Conservation (phyloP, 176 grass and related monocot species). For the Aegilops sharonensis region DNA sequence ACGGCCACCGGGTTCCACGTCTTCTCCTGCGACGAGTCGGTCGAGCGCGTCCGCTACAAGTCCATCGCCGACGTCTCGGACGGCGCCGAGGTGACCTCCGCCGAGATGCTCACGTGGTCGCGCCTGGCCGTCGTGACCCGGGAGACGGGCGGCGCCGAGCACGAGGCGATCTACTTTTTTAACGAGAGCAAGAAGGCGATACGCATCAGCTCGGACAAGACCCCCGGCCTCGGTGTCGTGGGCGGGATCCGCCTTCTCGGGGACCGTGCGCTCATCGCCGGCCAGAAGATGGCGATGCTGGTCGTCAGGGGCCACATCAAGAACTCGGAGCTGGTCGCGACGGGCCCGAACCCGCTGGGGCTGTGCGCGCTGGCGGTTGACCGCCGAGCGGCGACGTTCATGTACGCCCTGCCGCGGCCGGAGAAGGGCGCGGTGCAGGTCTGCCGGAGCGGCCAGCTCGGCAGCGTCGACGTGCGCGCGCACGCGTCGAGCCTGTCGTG, state of each 20-base stretch:
- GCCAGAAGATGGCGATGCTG: constrained; percentile 34
- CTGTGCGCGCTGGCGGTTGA: constrained; percentile 52
- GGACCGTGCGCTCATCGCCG: constrained; percentile 40
- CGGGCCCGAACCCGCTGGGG: constrained; percentile 59
- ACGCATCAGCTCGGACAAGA: background rate
- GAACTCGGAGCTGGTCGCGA: constrained; percentile 33
- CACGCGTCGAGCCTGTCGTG: constrained; percentile 47
- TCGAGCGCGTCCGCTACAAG: constrained; percentile 31
- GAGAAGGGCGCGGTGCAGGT: constrained; percentile 60
- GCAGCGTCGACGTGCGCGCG: constrained; percentile 39
- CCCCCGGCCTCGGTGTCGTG: constrained; percentile 11
- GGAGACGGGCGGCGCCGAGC: background rate
- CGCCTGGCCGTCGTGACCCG: constrained; percentile 16
- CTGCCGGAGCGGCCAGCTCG: background rate
- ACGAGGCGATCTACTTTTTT: background rate
- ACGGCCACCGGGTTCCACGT: too few relatives aligned
- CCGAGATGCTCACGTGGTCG: constrained; percentile 16
- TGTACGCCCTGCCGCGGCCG: constrained; percentile 46
- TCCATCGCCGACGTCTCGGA: constrained; percentile 6
- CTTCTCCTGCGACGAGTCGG: background rate
- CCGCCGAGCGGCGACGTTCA: background rate
- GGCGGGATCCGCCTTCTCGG: constrained; percentile 46
- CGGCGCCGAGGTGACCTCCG: constrained; percentile 13
- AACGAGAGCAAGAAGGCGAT: background rate
- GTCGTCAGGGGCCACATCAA: background rate